phyloP scores from a whole-genome alignment of 2,329 filamentous ascomycete genomes.

The Diaporthe vexans region DNA sequence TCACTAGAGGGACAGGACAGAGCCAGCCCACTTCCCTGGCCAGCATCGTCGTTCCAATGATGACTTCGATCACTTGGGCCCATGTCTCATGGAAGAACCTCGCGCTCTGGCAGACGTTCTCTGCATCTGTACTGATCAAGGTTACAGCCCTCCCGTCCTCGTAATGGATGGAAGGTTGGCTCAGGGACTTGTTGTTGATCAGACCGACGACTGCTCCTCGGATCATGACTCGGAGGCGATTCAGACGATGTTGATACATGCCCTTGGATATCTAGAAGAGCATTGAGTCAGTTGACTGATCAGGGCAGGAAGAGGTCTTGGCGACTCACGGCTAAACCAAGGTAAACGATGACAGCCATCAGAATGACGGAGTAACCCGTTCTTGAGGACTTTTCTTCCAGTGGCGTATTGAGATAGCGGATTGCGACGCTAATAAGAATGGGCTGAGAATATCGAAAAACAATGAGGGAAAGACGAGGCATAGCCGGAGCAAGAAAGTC shows the following conservation, averaged over 20 bases:
- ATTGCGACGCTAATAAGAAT: neutral
- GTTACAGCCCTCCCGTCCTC: constrained; percentile 4
- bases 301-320: neutral
- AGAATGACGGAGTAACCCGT: neutral
- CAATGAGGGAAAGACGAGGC: neutral
- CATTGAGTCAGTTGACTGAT: neutral
- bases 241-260: neutral
- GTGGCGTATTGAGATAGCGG: neutral
- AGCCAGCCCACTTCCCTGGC: neutral
- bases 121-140: neutral
- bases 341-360: neutral
- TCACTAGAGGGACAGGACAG: neutral
- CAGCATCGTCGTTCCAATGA: neutral
- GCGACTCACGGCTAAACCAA: neutral
- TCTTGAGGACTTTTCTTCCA: neutral
- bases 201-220: constrained; percentile 2
- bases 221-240: neutral
- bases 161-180: neutral
- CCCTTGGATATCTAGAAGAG: neutral
- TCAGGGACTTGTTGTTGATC: neutral
- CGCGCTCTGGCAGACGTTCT: constrained; percentile 6
- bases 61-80: constrained; percentile 1
- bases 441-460: neutral
- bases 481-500: neutral
- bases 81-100: constrained; percentile 7